A percentile compares a stretch with the other conserved stretches of the same genome.
Evolutionary conservation across 495 filamentous ascomycete genomes (phyloP).

Genomic region (Saxispiralis lemnorum): DNA sequence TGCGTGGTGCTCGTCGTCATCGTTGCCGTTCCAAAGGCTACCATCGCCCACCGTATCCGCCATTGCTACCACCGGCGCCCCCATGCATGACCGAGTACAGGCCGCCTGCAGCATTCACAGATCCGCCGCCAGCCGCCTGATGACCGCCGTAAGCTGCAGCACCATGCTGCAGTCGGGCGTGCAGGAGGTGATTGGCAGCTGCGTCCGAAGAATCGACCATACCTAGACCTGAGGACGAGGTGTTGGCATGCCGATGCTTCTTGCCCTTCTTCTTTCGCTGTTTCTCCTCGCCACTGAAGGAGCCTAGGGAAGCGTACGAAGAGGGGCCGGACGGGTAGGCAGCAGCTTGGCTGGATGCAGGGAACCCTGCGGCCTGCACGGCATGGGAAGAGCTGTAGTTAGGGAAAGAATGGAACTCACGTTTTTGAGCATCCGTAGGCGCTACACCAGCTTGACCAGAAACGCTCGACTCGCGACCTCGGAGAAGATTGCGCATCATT

Average conservation of each 20-base stretch:
- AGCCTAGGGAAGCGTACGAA: conserved; percentile 61
- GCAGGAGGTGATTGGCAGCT: conserved; percentile 88
- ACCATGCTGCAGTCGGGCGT: conserved; percentile 85
- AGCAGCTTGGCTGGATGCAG: conserved; percentile 61
- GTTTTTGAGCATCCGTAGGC: conserved; percentile 68
- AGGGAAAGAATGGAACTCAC: conserved; percentile 60
- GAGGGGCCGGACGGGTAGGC: conserved; percentile 40
- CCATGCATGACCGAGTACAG: conserved; percentile 90
- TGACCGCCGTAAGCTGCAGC: conserved; percentile 69
- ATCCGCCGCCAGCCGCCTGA: conserved; percentile 47
- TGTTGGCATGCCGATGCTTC: conserved; percentile 99
- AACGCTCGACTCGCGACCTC: conserved; percentile 30
- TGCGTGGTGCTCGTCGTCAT: not conserved
- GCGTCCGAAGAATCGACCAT: conserved; percentile 81
- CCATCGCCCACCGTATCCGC: conserved; percentile 12
- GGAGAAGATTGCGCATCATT: conserved; percentile 61
- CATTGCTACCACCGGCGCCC: conserved; percentile 51
- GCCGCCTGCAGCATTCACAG: conserved; percentile 74
- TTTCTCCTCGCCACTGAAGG: conserved; percentile 50
- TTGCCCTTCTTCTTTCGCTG: conserved; percentile 53
- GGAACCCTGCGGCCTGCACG: conserved; percentile 70
- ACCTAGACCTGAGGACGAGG: conserved; percentile 92
- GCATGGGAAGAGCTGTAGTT: conserved; percentile 52
- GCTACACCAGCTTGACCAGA: conserved; percentile 31
- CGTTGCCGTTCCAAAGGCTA: conserved; percentile 1